A percentile compares a stretch with the other conserved stretches of the same genome.
These are phyloP conservation scores for Metarhizium guizhouense DNA, from an alignment of 2,329 filamentous ascomycete genomes.

Conservation along the genomic window DNA sequence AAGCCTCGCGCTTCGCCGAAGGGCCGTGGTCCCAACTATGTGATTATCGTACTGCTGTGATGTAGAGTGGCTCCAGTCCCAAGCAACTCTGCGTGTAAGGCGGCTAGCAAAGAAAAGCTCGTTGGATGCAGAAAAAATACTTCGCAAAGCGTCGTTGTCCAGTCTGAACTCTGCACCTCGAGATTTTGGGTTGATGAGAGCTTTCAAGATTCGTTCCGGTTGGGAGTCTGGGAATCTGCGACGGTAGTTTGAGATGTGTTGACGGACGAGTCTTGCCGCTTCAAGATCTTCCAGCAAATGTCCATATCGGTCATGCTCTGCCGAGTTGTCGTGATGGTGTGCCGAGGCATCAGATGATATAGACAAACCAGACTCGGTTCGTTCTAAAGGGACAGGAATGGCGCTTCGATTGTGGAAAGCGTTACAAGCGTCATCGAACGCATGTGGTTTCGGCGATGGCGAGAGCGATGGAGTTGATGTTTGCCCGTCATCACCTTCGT, in stretches of 20 bases:
- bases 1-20: conserved; percentile 35
- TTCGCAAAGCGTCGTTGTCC: conserved; percentile 47
- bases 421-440: not conserved
- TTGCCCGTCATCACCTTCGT: conserved; percentile 18
- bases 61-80: conserved; percentile 50
- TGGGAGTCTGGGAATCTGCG: conserved; percentile 39
- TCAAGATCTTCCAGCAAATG: conserved; percentile 26
- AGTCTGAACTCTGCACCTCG: conserved; percentile 39
- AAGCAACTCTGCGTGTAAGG: conserved; percentile 47
- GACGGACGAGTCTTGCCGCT: conserved; percentile 39
- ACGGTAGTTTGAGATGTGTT: conserved; percentile 35
- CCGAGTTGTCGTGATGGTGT: conserved; percentile 17
- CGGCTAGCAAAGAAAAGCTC: conserved; percentile 52
- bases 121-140: conserved; percentile 52
- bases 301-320: conserved; percentile 18
- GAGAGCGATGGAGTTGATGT: conserved; percentile 8
- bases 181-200: conserved; percentile 43
- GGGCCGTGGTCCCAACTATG: conserved; percentile 54
- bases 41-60: conserved; percentile 41
- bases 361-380: conserved; percentile 39
- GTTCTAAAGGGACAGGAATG: conserved; percentile 28
- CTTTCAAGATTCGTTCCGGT: conserved; percentile 48
- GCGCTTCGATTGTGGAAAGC: not conserved
- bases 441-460: conserved; percentile 12
- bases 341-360: conserved; percentile 32